Percentiles rank a stretch among this genome's conserved stretches.
Evolutionary conservation across 2,329 filamentous ascomycete genomes (phyloP).

Genomic region (Ambrosiella xylebori): DNA sequence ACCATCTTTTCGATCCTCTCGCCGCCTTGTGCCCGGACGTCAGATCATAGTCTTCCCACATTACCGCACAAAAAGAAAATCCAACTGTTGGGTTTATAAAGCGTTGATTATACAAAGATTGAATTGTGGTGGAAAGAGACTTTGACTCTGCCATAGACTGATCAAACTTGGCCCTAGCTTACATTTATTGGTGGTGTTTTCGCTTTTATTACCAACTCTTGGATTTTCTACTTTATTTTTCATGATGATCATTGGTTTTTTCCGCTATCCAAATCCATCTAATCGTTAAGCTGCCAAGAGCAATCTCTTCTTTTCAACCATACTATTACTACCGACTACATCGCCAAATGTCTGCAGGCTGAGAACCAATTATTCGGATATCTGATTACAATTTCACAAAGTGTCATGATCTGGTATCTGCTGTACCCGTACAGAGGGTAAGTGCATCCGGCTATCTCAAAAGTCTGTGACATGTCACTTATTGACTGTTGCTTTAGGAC

Average conservation of each 20-base stretch:
- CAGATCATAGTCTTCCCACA: no score
- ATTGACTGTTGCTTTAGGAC: constrained; percentile 33
- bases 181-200: no score
- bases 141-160: no score
- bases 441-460: constrained; percentile 20
- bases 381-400: background rate
- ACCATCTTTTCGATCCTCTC: background rate
- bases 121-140: no score
- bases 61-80: background rate
- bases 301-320: background rate
- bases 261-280: background rate
- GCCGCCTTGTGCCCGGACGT: background rate
- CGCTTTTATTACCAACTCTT: no score
- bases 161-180: no score
- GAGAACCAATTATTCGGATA: background rate
- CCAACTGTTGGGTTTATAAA: background rate
- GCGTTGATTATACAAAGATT: no score
- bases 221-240: no score
- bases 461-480: constrained; percentile 5
- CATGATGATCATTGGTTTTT: background rate
- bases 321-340: background rate
- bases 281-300: background rate
- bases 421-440: constrained; percentile 63
- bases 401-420: constrained; percentile 56
- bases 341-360: background rate